Evolutionary conservation across 2,329 filamentous ascomycete genomes (phyloP).

Genomic region (Zymoseptoria crescenta): DNA sequence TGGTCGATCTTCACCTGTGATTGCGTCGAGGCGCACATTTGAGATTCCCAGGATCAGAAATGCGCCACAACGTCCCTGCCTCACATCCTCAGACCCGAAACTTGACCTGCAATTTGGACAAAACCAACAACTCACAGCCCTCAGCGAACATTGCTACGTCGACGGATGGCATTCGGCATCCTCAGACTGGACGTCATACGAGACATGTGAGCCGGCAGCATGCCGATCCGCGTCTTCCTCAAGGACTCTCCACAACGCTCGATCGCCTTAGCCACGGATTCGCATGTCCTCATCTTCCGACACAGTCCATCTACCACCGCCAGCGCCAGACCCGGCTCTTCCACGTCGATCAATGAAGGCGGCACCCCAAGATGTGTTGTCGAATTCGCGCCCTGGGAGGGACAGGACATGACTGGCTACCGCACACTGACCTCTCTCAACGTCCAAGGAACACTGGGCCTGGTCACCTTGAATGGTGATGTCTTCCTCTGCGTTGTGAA

Average conservation of each 20-base stretch:
- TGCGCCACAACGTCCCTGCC: not conserved
- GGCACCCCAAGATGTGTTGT: conserved; percentile 67
- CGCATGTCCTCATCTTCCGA: conserved; percentile 76
- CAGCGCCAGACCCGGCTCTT: conserved; percentile 46
- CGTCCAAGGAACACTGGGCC: conserved; percentile 76
- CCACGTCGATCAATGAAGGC: conserved; percentile 27
- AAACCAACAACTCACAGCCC: not conserved
- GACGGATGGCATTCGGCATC: not conserved
- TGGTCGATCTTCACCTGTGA: too few species aligned
- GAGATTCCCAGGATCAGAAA: not conserved
- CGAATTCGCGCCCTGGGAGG: conserved; percentile 63
- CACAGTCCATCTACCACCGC: conserved; percentile 62
- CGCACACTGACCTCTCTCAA: conserved; percentile 64
- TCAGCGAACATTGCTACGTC: not conserved
- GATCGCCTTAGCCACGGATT: conserved; percentile 73
- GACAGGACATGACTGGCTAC: conserved; percentile 66
- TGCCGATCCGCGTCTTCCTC: conserved; percentile 70
- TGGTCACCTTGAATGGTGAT: conserved; percentile 76
- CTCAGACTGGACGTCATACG: not conserved
- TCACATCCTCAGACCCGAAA: not conserved
- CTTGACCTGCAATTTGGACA: not conserved
- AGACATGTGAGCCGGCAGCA: conserved; percentile 22
- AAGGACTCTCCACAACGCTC: conserved; percentile 81
- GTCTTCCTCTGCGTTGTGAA: conserved; percentile 89
- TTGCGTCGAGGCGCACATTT: not conserved